phyloP scores from a whole-genome alignment of 805 yeast genomes.

The Gaillardinia entomophila region DNA sequence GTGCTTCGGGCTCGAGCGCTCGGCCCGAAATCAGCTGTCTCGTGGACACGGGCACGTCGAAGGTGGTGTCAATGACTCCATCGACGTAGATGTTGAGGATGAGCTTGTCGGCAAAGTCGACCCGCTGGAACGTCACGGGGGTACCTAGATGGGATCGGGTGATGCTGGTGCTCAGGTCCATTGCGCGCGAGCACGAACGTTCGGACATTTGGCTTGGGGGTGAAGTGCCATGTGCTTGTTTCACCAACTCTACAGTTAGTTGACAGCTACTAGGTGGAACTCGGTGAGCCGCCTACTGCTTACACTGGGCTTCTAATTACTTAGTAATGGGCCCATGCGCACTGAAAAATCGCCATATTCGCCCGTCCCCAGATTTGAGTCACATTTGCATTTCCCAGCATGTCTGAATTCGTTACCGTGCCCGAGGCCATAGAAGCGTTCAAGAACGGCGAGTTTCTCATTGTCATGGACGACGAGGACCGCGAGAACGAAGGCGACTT shows the following conservation, averaged over 20 bases:
- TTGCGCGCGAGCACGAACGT: too few relatives aligned
- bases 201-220: too few relatives aligned
- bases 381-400: conserved; percentile 2
- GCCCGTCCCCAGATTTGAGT: too few relatives aligned
- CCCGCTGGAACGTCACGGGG: conserved; percentile 14
- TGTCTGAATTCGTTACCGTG: conserved; percentile 43
- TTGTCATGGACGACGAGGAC: conserved; percentile 95
- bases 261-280: too few relatives aligned
- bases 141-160: too few relatives aligned
- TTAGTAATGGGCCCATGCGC: too few relatives aligned
- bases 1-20: conserved; percentile 1
- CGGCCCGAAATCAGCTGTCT: conserved; percentile 10
- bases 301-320: too few relatives aligned
- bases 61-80: conserved; percentile 48
- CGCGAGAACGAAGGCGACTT: conserved; percentile 98
- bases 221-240: too few relatives aligned
- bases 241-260: too few relatives aligned
- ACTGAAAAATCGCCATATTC: too few relatives aligned
- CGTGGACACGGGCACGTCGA: conserved; percentile 30
- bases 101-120: conserved; percentile 33
- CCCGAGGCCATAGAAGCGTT: conserved; percentile 70
- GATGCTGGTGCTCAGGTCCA: too few relatives aligned
- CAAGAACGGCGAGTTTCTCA: conserved; percentile 72
- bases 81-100: conserved; percentile 34
- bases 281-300: too few relatives aligned